A percentile compares a stretch with the other conserved stretches of the same genome.
These are phyloP conservation scores for Debaryomyces sp. DNA, from an alignment of 1,139 yeast species.

Conservation along the genomic window DNA sequence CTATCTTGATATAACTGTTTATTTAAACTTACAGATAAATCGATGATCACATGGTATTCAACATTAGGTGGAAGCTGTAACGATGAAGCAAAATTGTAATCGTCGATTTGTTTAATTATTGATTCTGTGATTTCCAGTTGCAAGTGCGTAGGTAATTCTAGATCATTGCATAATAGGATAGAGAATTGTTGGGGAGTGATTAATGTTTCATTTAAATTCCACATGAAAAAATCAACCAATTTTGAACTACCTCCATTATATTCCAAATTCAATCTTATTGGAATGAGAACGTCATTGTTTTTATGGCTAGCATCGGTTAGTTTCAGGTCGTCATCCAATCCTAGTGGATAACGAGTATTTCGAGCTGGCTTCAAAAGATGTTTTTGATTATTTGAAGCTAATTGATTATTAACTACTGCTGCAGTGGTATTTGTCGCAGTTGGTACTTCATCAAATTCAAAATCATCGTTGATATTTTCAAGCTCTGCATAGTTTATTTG, in stretches of 20 bases:
- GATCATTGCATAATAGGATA: slow-evolving; percentile 72
- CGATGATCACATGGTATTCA: slow-evolving; percentile 78
- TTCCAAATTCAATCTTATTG: slow-evolving; percentile 77
- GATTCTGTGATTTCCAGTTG: slow-evolving; percentile 70
- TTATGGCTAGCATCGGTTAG: slow-evolving; percentile 30
- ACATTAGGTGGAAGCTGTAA: slow-evolving; percentile 65
- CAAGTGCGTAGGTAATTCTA: slow-evolving; percentile 71
- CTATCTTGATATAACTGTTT: slow-evolving; percentile 87
- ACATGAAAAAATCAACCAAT: slow-evolving; percentile 80
- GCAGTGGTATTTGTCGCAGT: slow-evolving; percentile 26
- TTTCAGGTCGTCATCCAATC: slow-evolving; percentile 26
- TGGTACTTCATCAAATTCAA: slow-evolving; percentile 64
- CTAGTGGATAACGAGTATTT: slow-evolving; percentile 30
- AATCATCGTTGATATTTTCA: slow-evolving; percentile 60
- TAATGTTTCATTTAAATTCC: slow-evolving; percentile 82
- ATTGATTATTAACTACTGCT: slow-evolving; percentile 23
- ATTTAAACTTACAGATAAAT: slow-evolving; percentile 80
- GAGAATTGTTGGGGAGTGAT: slow-evolving; percentile 88
- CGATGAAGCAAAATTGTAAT: slow-evolving; percentile 56
- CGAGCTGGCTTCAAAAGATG: slow-evolving; percentile 38
- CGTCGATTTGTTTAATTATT: slow-evolving; percentile 79
- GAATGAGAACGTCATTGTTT: slow-evolving; percentile 58
- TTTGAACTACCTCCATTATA: slow-evolving; percentile 60
- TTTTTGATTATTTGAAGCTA: slow-evolving; percentile 34
- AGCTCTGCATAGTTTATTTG: slow-evolving; percentile 84